A percentile compares a stretch with the other conserved stretches of the same genome.
phyloP scores from a whole-genome alignment of 768 basidiomycete species.

The Tylopilus vinaceipallidus region DNA sequence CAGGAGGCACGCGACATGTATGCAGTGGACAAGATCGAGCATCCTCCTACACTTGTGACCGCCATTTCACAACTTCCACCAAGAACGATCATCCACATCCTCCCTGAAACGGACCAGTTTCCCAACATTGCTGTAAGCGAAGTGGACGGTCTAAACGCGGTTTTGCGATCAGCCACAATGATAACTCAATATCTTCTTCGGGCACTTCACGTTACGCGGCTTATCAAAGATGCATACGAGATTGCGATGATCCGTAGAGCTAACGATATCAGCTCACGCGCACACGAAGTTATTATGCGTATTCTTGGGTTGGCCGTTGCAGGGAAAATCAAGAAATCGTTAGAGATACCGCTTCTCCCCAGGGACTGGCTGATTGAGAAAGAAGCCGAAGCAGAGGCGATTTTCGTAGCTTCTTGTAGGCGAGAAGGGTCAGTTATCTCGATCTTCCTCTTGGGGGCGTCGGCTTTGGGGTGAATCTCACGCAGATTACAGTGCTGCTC shows the following conservation, averaged over 20 bases:
- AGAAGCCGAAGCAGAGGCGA: slow-evolving; percentile 91
- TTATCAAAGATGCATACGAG: slow-evolving; percentile 76
- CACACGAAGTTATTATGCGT: slow-evolving; percentile 91
- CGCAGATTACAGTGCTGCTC: slow-evolving; percentile 53
- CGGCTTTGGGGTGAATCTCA: not conserved
- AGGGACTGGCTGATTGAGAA: slow-evolving; percentile 88
- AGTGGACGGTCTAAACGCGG: slow-evolving; percentile 7
- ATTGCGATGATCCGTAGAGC: slow-evolving; percentile 75
- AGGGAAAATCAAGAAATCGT: slow-evolving; percentile 45
- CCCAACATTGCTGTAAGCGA: slow-evolving; percentile 8
- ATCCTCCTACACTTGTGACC: slow-evolving; percentile 44
- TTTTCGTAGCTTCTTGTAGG: slow-evolving; percentile 88
- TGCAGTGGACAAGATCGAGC: slow-evolving; percentile 59
- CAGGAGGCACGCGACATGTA: slow-evolving; percentile 52
- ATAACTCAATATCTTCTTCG: slow-evolving; percentile 54
- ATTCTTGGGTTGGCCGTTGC: slow-evolving; percentile 76
- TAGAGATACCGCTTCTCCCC: slow-evolving; percentile 52
- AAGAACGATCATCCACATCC: slow-evolving; percentile 61
- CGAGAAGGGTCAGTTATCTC: slow-evolving; percentile 68
- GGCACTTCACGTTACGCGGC: slow-evolving; percentile 77
- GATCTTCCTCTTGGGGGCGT: not conserved
- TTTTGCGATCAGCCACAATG: not conserved
- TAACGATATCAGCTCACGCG: slow-evolving; percentile 82
- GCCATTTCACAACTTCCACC: slow-evolving; percentile 47
- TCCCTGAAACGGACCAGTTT: slow-evolving; percentile 41